Percentiles rank a stretch among this genome's conserved stretches.
Evolutionary conservation across 2,329 filamentous ascomycete species (phyloP).

Genomic region (Sclerotinia glacialis): DNA sequence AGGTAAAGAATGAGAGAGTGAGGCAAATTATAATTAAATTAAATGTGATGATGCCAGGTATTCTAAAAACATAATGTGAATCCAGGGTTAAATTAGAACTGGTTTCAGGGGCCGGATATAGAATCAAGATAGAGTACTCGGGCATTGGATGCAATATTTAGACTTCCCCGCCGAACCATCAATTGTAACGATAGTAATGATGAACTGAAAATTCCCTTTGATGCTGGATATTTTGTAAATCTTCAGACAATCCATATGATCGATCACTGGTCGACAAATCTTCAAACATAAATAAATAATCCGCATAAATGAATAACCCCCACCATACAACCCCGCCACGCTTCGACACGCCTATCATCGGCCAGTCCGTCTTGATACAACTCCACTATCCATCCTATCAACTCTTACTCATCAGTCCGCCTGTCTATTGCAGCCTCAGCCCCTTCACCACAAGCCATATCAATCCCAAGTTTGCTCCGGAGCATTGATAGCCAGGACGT

Average conservation of each 20-base stretch:
- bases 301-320: not conserved
- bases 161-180: not conserved
- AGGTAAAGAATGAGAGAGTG: not conserved
- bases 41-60: not conserved
- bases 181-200: not conserved
- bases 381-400: not conserved
- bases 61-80: not conserved
- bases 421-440: not conserved
- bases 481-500: not conserved
- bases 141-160: not conserved
- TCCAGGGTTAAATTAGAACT: not conserved
- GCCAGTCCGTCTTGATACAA: not conserved
- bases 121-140: not conserved
- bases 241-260: not conserved
- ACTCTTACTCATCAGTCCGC: not conserved
- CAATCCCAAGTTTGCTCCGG: not conserved
- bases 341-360: conserved; percentile 14
- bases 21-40: not conserved
- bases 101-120: not conserved
- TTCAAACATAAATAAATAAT: not conserved
- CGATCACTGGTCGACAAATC: not conserved
- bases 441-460: not conserved
- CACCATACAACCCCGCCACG: not conserved
- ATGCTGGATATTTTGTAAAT: not conserved
- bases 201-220: too few relatives aligned